Evolutionary conservation across 2,329 filamentous ascomycete species (phyloP).

Genomic region (Diaporthe aspalathi): DNA sequence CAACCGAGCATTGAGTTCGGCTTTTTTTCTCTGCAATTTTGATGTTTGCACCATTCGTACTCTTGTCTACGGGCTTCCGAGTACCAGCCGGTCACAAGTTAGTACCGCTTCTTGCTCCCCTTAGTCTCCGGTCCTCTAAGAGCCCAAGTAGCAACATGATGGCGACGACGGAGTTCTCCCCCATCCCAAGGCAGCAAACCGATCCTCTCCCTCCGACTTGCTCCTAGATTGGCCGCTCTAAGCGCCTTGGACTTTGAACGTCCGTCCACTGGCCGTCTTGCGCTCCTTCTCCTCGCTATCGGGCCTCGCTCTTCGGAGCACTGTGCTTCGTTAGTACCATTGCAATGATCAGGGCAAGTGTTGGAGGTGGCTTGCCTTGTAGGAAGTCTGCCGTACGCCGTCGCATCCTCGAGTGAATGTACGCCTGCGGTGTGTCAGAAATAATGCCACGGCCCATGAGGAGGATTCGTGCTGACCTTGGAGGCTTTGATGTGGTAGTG

Average conservation of each 20-base stretch:
- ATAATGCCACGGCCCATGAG: constrained; percentile 32
- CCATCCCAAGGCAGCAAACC: background rate
- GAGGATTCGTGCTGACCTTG: constrained; percentile 66
- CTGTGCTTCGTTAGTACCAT: constrained; percentile 59
- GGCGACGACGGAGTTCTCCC: background rate
- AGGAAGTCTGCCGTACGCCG: constrained; percentile 98
- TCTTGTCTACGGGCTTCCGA: constrained; percentile 6
- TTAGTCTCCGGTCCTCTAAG: background rate
- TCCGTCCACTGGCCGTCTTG: constrained; percentile 96
- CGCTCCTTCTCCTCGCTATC: constrained; percentile 97
- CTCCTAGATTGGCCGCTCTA: constrained; percentile 43
- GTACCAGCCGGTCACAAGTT: background rate
- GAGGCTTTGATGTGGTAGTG: constrained; percentile 99
- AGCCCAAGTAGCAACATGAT: background rate
- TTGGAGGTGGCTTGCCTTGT: constrained; percentile 74
- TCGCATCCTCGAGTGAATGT: constrained; percentile 98
- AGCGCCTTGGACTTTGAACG: constrained; percentile 74
- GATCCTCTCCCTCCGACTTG: background rate
- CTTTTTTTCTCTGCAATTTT: background rate
- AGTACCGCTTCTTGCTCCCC: background rate
- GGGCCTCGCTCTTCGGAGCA: constrained; percentile 93
- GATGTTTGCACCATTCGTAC: background rate
- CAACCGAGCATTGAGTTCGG: background rate
- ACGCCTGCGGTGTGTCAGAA: constrained; percentile 69
- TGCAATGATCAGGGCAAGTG: constrained; percentile 6